Base-by-base conservation (phyloP, 805 yeast genomes). In the Kodamaea nitidulidarum region DNA sequence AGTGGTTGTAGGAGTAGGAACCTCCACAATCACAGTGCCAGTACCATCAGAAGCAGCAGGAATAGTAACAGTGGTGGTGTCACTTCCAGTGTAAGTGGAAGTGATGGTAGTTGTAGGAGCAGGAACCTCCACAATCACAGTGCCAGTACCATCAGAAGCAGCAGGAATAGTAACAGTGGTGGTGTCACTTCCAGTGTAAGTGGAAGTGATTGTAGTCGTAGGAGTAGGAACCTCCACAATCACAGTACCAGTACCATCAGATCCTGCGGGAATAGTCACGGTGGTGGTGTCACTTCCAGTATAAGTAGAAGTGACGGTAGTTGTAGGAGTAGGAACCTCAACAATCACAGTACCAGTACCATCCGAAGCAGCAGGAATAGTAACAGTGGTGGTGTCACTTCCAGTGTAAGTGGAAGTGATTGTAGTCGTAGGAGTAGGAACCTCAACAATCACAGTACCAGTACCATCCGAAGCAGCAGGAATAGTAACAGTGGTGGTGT, bases 361-460 rank as follows among this genome's bases (percentile, higher is more conserved):
- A 12, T 47, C 47, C 2, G 35, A 26, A 14, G 24, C 29, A 11
- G 35, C 35, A 9, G 28, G 25, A 2, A 5, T 4, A 22, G 46
- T 42, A 10, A 18, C 20, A 7, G 46, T 42, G 6, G 40, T 26
- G 10, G 40, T 35, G 10, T 14, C 20, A 7, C 30, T 18, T 5
- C 47, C 47, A 7, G 44, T 27, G 26, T 29, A 35, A 4, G 46
- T 38, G 7, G 43, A 25, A 18, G 50, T 46, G 10, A 39, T 17
- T 1, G 49, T 43, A 7, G 35, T 38, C 9, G 39, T 33, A 15
- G 44, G 42, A 14, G 36, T 38, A 8, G 60, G 60, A 15, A 50
- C 53, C 18, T 44, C 45, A 22, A 56, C 58, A 12, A 44, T 47
- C 20, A 53, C 54, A 4, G 59, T 55, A 34, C 36, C 49, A 9